phyloP scores from a whole-genome alignment of 176 grass and related monocot genomes.

The Calamus simplicifolius region DNA sequence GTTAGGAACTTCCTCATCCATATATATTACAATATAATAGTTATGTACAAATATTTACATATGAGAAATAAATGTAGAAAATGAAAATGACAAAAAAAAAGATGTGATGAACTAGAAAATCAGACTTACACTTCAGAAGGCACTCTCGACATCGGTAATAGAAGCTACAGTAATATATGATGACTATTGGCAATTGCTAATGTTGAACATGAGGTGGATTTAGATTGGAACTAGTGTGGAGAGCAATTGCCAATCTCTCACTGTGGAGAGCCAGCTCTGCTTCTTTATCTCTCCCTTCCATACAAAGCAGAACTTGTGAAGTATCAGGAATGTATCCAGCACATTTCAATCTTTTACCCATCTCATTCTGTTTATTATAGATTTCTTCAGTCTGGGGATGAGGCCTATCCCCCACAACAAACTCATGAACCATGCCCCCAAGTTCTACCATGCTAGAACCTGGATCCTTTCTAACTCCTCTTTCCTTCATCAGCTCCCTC shows the following conservation, averaged over 20 bases:
- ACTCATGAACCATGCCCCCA: slow-evolving; percentile 1
- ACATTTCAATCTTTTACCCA: slow-evolving; percentile 1
- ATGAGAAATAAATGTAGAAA: too few relatives aligned
- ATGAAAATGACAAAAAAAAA: too few relatives aligned
- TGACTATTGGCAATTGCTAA: too few relatives aligned
- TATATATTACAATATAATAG: too few relatives aligned
- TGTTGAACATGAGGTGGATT: too few relatives aligned
- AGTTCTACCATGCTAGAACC: slow-evolving; percentile 2
- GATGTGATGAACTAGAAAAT: too few relatives aligned
- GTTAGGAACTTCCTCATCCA: too few relatives aligned
- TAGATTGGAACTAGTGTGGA: too few relatives aligned
- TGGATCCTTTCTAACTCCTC: slow-evolving; percentile 10
- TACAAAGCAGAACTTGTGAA: slow-evolving; percentile 1
- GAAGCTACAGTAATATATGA: too few relatives aligned
- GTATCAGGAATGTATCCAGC: slow-evolving; percentile 6
- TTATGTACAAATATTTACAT: too few relatives aligned
- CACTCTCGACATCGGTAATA: too few relatives aligned
- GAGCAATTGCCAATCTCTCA: slow-evolving; percentile 6
- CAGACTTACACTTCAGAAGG: too few relatives aligned
- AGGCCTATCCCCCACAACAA: background rate
- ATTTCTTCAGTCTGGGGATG: slow-evolving; percentile 4
- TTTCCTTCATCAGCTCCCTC: slow-evolving; percentile 7
- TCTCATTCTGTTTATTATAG: slow-evolving; percentile 4
- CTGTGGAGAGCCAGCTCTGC: slow-evolving; percentile 5
- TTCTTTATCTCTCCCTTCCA: slow-evolving; percentile 3